A percentile compares a stretch with the other conserved stretches of the same genome.
phyloP scores from a whole-genome alignment of 2,329 filamentous ascomycete species.

The Escovopsis sp. region DNA sequence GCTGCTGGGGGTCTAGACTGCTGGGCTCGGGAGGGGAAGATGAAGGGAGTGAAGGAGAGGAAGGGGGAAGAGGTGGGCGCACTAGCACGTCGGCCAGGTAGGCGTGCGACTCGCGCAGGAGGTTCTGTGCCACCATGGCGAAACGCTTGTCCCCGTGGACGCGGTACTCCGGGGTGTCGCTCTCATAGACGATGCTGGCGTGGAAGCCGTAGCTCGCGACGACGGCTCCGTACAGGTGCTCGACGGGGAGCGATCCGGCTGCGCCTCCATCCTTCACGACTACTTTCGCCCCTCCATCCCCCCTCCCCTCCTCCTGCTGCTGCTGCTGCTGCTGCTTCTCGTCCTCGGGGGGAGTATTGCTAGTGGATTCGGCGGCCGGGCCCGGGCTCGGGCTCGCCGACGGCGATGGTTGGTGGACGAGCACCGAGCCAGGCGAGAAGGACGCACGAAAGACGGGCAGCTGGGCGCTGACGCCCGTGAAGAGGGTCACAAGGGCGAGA shows the following conservation, averaged over 20 bases:
- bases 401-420: slow-evolving; percentile 20
- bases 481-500: slow-evolving; percentile 39
- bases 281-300: too few species aligned
- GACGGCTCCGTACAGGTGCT: slow-evolving; percentile 54
- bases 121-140: slow-evolving; percentile 64
- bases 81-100: slow-evolving; percentile 31
- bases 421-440: slow-evolving; percentile 43
- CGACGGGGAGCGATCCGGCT: slow-evolving; percentile 19
- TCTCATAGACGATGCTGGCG: slow-evolving; percentile 76
- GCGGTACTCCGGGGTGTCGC: slow-evolving; percentile 70
- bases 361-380: too few species aligned
- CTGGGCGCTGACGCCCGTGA: slow-evolving; percentile 36
- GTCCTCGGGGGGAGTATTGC: neutral
- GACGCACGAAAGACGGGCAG: slow-evolving; percentile 47
- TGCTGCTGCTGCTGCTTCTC: too few species aligned
- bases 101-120: slow-evolving; percentile 41
- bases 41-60: too few species aligned
- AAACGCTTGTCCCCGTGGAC: slow-evolving; percentile 65
- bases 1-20: too few species aligned
- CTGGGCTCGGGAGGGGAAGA: too few species aligned
- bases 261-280: too few species aligned
- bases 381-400: too few species aligned
- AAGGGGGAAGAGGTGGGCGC: slow-evolving; percentile 7
- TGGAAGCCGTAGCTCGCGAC: slow-evolving; percentile 87
- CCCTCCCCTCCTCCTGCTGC: neutral